Percentiles rank a stretch among this genome's conserved stretches.
Conservation (phyloP, 495 filamentous ascomycete genomes). For the Aspergillus baeticus region DNA sequence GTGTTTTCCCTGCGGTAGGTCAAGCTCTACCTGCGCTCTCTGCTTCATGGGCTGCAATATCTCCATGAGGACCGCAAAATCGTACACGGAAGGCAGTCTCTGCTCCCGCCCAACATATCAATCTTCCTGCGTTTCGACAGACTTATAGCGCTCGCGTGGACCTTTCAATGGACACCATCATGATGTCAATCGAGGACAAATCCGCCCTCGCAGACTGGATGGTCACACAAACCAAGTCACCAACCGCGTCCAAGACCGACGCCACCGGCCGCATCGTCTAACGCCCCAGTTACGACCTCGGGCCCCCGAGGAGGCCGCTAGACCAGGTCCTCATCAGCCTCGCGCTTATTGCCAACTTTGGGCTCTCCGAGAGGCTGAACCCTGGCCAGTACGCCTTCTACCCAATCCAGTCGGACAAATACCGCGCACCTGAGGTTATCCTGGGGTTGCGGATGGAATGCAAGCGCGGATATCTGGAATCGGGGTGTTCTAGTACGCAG, state of each 20-base stretch:
- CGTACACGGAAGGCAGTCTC: constrained; percentile 22
- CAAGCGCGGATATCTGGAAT: constrained; percentile 40
- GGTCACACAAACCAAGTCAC: constrained; percentile 17
- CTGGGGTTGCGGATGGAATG: constrained; percentile 36
- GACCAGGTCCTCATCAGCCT: no score
- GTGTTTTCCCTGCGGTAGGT: no score
- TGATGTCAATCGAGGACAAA: constrained; percentile 34
- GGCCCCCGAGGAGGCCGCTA: constrained; percentile 20
- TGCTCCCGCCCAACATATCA: constrained; percentile 8
- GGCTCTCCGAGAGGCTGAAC: constrained; percentile 60
- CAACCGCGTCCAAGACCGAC: constrained; percentile 29
- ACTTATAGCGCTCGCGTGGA: neutral
- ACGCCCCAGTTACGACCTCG: constrained; percentile 33
- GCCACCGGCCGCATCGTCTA: constrained; percentile 23
- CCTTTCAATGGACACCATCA: constrained; percentile 35
- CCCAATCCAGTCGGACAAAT: constrained; percentile 36
- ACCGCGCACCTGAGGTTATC: constrained; percentile 41
- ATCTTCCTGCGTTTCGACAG: neutral
- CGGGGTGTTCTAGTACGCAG: constrained; percentile 40
- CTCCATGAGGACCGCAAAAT: constrained; percentile 35
- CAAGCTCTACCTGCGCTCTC: constrained; percentile 29
- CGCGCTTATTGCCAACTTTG: constrained; percentile 58
- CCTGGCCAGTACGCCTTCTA: constrained; percentile 15
- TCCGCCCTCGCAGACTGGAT: constrained; percentile 28
- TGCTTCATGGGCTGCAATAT: constrained; percentile 39